Percentiles rank a stretch among this genome's conserved stretches.
These are phyloP conservation scores for Tulasnella sp. DNA, from an alignment of 768 basidiomycete species.

Conservation along the genomic window DNA sequence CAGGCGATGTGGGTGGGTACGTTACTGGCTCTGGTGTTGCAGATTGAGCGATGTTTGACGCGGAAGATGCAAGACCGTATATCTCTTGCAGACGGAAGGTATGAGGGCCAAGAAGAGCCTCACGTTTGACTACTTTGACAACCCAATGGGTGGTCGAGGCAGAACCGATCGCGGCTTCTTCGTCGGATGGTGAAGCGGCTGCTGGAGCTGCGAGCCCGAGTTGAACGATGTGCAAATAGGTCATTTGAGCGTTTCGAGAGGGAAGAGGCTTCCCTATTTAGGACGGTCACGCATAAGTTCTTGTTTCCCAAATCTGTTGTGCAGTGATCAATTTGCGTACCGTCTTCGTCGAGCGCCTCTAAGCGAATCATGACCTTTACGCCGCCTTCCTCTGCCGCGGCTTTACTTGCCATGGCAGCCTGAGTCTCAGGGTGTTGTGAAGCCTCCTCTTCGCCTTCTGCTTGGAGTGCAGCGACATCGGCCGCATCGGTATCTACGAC, in stretches of 20 bases:
- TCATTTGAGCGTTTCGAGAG: conserved; percentile 74
- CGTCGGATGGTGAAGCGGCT: conserved; percentile 20
- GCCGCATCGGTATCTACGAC: conserved; percentile 56
- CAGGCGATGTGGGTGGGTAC: conserved; percentile 19
- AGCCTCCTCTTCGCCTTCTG: too few relatives aligned
- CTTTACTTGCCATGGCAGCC: neutral
- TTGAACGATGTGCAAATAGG: conserved; percentile 61
- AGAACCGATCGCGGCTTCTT: conserved; percentile 38
- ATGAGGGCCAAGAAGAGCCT: conserved; percentile 88
- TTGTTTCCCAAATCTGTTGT: neutral
- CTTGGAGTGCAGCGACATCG: conserved; percentile 19
- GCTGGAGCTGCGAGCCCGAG: conserved; percentile 48
- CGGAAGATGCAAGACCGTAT: conserved; percentile 64
- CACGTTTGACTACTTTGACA: conserved; percentile 84
- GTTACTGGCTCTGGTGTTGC: conserved; percentile 20
- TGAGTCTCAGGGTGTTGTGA: neutral
- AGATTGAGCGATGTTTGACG: conserved; percentile 6
- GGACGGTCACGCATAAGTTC: neutral
- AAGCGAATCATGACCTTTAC: conserved; percentile 71
- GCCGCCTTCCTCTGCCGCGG: conserved; percentile 42
- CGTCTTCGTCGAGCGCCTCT: conserved; percentile 70
- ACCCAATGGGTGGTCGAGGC: conserved; percentile 45
- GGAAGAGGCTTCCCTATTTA: conserved; percentile 34
- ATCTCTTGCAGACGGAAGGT: conserved; percentile 96
- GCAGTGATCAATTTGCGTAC: conserved; percentile 40